Evolutionary conservation across 495 filamentous ascomycete genomes (phyloP), one percentile per base, ranked within the genome.

Genomic region (Penicillium samsonianum): DNA sequence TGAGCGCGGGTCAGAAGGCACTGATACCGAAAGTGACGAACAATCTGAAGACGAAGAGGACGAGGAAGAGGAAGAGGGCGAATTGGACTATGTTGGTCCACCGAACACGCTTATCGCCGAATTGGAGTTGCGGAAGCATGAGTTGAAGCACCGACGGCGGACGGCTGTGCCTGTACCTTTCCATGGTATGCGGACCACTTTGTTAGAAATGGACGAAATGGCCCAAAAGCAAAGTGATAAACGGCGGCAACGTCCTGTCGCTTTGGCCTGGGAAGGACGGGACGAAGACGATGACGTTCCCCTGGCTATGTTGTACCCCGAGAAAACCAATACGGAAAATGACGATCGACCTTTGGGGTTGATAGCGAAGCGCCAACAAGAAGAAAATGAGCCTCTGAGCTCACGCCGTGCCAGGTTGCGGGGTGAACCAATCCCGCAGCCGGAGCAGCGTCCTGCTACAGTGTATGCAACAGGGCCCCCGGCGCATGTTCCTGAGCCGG

Each of bases 71-170:
- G 71, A 74, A 23, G 73, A 72, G 10, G 75, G 30, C 9, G 30
- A 78, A 30, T 65, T 70, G 6, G 81, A 80, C 9, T 91, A 81
- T 52, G 75, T 84, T 41, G 90, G 88, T 0, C 81, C 84, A 19
- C 94, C 94, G 5, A 96, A 89, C 4, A 98, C 94, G 1, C 80
- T 98, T 0, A 82, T 98, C 20, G 95, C 95, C 3, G 94, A 98
- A 67, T 78, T 98, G 17, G 89, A 96, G 69, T 75, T 94, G 46
- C 85, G 94, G 26, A 98, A 98, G 67, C 84, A 87, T 37, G 88
- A 93, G 59, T 84, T 91, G 62, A 88, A 90, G 69, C 78, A 82
- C 45, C 84, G 94, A 43, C 91, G 82, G 37, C 84, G 87, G 11
- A 89, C 88, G 3, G 82, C 84, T 5, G 76, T 84, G 25, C 84